phyloP scores from a whole-genome alignment of 2,329 filamentous ascomycete genomes.

The Proliferodiscus dingleyae region DNA sequence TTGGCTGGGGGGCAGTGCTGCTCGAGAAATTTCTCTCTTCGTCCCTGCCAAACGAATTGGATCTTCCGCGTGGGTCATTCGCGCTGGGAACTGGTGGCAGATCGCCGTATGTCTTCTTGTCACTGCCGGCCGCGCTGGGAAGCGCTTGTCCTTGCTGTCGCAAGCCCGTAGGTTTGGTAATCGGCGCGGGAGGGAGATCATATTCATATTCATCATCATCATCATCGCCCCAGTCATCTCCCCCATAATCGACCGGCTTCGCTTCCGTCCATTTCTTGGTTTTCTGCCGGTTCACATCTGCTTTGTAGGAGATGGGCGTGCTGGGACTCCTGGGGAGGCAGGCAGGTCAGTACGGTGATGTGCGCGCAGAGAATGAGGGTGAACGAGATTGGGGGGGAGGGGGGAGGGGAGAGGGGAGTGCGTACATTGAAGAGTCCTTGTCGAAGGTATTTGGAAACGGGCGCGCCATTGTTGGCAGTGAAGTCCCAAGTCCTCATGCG shows the following conservation, averaged over 20 bases:
- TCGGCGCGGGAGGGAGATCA: conserved; percentile 35
- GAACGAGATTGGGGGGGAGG: too few relatives aligned
- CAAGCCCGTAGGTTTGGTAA: conserved; percentile 37
- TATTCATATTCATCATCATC: conserved; percentile 55
- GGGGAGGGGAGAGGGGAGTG: too few relatives aligned
- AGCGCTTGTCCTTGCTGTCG: conserved; percentile 38
- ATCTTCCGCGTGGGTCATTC: conserved; percentile 18
- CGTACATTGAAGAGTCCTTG: conserved; percentile 28
- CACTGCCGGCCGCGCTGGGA: conserved; percentile 10
- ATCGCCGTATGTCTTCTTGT: conserved; percentile 29
- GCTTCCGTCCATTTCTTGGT: conserved; percentile 95
- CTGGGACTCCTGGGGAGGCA: conserved; percentile 23
- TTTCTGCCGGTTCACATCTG: conserved; percentile 83
- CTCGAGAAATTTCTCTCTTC: conserved; percentile 48
- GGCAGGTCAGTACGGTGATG: too few relatives aligned
- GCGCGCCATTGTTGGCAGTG: conserved; percentile 28
- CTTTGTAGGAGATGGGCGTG: conserved; percentile 53
- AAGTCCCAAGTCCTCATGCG: background rate
- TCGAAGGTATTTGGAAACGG: conserved; percentile 30
- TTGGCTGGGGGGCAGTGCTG: conserved; percentile 16
- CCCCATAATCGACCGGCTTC: conserved; percentile 80
- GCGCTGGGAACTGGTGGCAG: conserved; percentile 25
- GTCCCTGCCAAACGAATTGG: conserved; percentile 50
- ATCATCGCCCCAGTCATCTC: conserved; percentile 85
- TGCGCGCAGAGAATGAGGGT: too few relatives aligned